These are phyloP conservation scores for Paracoccidioides brasiliensis DNA, from an alignment of 2,329 filamentous ascomycete species.

Conservation along the genomic window DNA sequence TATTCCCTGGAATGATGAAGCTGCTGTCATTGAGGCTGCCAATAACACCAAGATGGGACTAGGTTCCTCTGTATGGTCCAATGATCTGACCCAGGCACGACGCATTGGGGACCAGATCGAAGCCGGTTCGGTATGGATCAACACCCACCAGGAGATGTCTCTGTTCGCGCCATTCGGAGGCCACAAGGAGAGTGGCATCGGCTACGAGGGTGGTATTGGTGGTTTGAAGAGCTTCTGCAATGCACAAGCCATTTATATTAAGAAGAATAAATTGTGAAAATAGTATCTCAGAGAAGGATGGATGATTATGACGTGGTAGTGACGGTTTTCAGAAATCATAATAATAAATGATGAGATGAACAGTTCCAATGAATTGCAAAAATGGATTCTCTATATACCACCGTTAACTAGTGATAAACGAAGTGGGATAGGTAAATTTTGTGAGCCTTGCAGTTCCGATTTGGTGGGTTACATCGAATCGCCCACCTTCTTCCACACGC, in stretches of 20 bases:
- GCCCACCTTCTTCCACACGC: too few species aligned
- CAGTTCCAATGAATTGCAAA: too few species aligned
- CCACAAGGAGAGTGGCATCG: conserved; percentile 40
- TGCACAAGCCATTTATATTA: conserved; percentile 23
- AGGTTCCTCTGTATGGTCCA: conserved; percentile 46
- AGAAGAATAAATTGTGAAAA: conserved; percentile 11
- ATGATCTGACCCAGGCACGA: conserved; percentile 39
- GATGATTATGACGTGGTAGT: neutral
- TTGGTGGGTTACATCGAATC: too few species aligned
- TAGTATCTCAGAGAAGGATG: too few species aligned
- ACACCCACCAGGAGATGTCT: conserved; percentile 27
- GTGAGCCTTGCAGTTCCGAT: too few species aligned
- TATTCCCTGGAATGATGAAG: conserved; percentile 47
- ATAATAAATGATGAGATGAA: too few species aligned
- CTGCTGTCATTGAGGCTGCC: conserved; percentile 44
- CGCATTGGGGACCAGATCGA: conserved; percentile 43
- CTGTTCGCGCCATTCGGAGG: conserved; percentile 35
- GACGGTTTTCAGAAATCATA: neutral
- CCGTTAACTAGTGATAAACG: too few species aligned
- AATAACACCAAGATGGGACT: conserved; percentile 43
- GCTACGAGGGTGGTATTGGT: conserved; percentile 34
- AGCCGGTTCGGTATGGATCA: conserved; percentile 49
- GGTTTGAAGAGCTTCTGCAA: conserved; percentile 32
- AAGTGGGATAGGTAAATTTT: too few species aligned
- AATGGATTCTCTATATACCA: too few species aligned